Percentiles rank a stretch among this genome's conserved stretches.
These are phyloP conservation scores for Candida glaebosa DNA, from an alignment of 805 yeast species.

Conservation along the genomic window DNA sequence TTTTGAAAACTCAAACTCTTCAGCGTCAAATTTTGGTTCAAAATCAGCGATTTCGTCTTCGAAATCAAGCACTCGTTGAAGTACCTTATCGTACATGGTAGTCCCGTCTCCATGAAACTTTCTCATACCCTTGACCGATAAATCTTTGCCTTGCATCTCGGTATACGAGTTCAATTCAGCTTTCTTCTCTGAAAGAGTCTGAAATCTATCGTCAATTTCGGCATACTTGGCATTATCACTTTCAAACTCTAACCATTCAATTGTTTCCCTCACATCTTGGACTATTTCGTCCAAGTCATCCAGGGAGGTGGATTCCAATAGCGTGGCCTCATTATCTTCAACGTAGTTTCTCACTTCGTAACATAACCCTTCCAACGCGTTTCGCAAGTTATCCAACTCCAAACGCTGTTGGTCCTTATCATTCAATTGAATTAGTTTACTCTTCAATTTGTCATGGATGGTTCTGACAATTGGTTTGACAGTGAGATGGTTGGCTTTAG, in stretches of 20 bases:
- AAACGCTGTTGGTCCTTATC: slow-evolving; percentile 52
- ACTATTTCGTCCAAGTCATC: slow-evolving; percentile 19
- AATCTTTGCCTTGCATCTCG: slow-evolving; percentile 42
- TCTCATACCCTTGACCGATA: slow-evolving; percentile 45
- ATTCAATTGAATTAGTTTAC: slow-evolving; percentile 51
- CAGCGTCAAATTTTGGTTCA: slow-evolving; percentile 39
- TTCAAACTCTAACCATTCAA: slow-evolving; percentile 80
- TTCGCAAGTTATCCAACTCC: slow-evolving; percentile 55
- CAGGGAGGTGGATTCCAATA: slow-evolving; percentile 37
- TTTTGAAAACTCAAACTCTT: slow-evolving; percentile 49
- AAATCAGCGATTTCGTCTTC: slow-evolving; percentile 44
- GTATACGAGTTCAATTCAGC: slow-evolving; percentile 30
- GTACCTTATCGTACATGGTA: slow-evolving; percentile 37
- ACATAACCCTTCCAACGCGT: slow-evolving; percentile 68
- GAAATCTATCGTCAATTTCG: slow-evolving; percentile 23
- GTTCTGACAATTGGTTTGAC: slow-evolving; percentile 30
- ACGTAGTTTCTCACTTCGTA: slow-evolving; percentile 63
- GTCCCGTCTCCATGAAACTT: slow-evolving; percentile 42
- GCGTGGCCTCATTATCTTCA: slow-evolving; percentile 47
- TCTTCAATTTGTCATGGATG: slow-evolving; percentile 42
- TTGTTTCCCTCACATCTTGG: slow-evolving; percentile 39
- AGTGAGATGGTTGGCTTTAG: slow-evolving; percentile 46
- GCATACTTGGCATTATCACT: slow-evolving; percentile 46
- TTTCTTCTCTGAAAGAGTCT: slow-evolving; percentile 17
- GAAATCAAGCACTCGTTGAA: slow-evolving; percentile 41